Evolutionary conservation across 202 grass and related monocot genomes (phyloP).

Genomic region (Eragrostis tef): DNA sequence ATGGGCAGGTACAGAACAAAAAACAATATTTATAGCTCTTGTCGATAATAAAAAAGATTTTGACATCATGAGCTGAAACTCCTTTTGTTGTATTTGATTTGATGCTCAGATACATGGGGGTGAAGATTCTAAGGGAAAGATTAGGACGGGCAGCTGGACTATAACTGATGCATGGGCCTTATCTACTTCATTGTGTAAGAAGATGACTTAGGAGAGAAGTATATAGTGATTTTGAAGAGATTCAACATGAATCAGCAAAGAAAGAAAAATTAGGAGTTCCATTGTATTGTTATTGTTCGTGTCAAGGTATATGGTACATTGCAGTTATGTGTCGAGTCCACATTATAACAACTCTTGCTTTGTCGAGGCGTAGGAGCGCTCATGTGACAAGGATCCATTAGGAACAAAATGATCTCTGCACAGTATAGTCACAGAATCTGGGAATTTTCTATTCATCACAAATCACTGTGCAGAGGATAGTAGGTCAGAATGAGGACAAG

Average conservation of each 20-base stretch:
- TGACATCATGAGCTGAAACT: slow-evolving; percentile 14
- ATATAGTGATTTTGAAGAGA: slow-evolving; percentile 54
- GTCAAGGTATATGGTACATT: slow-evolving; percentile 8
- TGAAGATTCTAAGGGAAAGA: slow-evolving; percentile 74
- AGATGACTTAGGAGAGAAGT: slow-evolving; percentile 52
- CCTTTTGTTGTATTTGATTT: slow-evolving; percentile 11
- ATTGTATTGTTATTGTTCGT: slow-evolving; percentile 30
- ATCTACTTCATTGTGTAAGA: slow-evolving; percentile 37
- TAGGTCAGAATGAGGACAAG: neutral
- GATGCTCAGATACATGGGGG: slow-evolving; percentile 75
- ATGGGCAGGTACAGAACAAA: slow-evolving; percentile 65
- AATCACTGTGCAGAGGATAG: neutral
- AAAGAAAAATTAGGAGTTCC: slow-evolving; percentile 44
- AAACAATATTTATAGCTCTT: neutral
- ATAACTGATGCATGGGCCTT: slow-evolving; percentile 45
- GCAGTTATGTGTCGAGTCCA: neutral
- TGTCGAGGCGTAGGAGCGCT: neutral
- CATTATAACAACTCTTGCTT: neutral
- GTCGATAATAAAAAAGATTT: neutral
- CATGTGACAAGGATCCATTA: slow-evolving; percentile 13
- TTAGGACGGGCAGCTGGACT: slow-evolving; percentile 53
- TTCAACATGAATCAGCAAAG: slow-evolving; percentile 46
- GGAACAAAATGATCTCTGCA: slow-evolving; percentile 17
- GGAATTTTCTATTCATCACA: neutral
- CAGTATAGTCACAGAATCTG: neutral